Conservation (phyloP, 2,329 filamentous ascomycete species). For the Alternaria triticimaculans region DNA sequence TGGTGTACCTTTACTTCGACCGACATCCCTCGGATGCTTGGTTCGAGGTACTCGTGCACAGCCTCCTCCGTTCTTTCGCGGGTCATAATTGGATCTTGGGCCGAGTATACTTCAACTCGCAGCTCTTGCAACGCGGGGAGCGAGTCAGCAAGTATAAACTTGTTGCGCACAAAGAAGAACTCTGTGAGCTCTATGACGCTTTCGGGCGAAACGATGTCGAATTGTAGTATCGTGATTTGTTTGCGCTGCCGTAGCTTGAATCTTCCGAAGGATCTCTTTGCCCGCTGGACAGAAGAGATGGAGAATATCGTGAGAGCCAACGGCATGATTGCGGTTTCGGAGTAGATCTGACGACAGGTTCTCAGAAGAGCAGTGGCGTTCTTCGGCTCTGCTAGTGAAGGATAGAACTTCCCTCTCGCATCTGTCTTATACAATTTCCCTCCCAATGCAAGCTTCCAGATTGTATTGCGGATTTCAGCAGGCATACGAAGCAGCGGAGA, state of each 20-base stretch:
- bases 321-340: constrained; percentile 9
- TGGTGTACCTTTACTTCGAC: not conserved
- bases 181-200: too few species aligned
- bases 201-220: not conserved
- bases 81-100: not conserved
- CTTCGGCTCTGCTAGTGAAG: not conserved
- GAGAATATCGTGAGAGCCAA: not conserved
- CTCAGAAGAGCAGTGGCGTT: constrained; percentile 3
- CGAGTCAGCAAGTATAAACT: not conserved
- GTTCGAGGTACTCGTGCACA: not conserved
- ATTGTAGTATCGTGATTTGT: not conserved
- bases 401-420: not conserved
- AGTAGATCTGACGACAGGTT: constrained; percentile 21
- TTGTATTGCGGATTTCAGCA: constrained; percentile 16
- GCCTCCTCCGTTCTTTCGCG: not conserved
- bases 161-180: too few species aligned
- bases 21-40: not conserved
- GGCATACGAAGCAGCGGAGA: constrained; percentile 23
- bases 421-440: not conserved
- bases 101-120: not conserved
- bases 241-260: not conserved
- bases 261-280: not conserved
- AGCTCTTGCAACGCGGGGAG: not conserved
- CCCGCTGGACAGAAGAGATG: rapidly evolving
- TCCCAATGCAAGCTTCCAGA: constrained; percentile 23